Base-by-base conservation (phyloP, 2,329 filamentous ascomycete genomes). In the Bipolaris gigantea region DNA sequence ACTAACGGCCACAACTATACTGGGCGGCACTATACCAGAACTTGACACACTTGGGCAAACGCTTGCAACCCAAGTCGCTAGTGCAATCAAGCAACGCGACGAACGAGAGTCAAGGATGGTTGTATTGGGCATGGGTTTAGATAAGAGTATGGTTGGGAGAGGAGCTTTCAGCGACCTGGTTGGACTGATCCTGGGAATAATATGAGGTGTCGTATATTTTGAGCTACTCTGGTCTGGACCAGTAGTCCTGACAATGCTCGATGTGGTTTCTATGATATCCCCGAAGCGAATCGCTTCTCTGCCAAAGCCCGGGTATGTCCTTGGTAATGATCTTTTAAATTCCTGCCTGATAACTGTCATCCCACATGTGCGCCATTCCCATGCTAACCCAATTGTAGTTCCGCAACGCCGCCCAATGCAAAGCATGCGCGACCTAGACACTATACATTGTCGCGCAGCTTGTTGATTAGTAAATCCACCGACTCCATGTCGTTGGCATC, bases 401-500 rank as follows among this genome's bases (percentile, higher is more conserved):
- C 58, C 60, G 30, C 41, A 63, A 67, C 64, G 63, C 63, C 64
- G 38, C 53, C 48, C 50, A 63, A 66, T 67, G 64, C 64, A 58
- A 49, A 23, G 8, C 19, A 16, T 32, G 23, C 30, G 25, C 15
- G 27, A 30, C 40, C 53, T 59, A 36, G 36, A 30, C 41, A n/a
- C 46, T 61, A 66, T 56, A 66, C 35, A 41, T 55, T 63, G 23
- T 59, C 60, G 4, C 64, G 63, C 56, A 96, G 76, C 32, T 79
- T 83, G 47, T 84, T 79, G 72, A 96, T 90, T 44, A 96, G 77
- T 27, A 75, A 78, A 74, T 97, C 90, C 36, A 96, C 86, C 7
- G 85, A 86, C 48, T 92, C 89, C 94, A 97, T 97, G 73, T 97
- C 86, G 18, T 77, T 79, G 0, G 93, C 91, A 69, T 96, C 89